Percentiles rank a stretch among this genome's conserved stretches.
Conservation (phyloP, 164 flowering plant genomes). For the Annona cherimola region DNA sequence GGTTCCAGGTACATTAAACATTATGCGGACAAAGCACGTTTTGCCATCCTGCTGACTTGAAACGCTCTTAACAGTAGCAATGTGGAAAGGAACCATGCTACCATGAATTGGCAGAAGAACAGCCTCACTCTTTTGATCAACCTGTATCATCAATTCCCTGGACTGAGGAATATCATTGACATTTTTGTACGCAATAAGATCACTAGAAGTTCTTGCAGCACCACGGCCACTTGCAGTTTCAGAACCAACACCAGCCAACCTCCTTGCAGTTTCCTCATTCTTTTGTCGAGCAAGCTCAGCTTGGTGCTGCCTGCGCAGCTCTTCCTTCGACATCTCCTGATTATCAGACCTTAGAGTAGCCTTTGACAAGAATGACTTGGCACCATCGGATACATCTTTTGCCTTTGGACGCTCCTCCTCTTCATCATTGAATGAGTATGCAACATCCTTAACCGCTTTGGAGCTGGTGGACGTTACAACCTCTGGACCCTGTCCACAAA, state of each 20-base stretch:
- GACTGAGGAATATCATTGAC: conserved; percentile 57
- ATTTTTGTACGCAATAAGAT: conserved; percentile 60
- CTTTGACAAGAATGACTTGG: conserved; percentile 32
- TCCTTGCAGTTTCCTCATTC: conserved; percentile 76
- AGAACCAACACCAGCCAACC: conserved; percentile 65
- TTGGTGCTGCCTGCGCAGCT: conserved; percentile 71
- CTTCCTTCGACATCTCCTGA: conserved; percentile 71
- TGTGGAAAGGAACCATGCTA: conserved; percentile 77
- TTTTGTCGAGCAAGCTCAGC: conserved; percentile 82
- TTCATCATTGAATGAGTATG: conserved; percentile 57
- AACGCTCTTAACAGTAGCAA: conserved; percentile 63
- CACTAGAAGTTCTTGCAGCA: conserved; percentile 28
- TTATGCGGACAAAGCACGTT: conserved; percentile 63
- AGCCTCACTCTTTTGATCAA: conserved; percentile 81
- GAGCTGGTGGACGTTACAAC: conserved; percentile 50
- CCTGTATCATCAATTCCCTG: conserved; percentile 61
- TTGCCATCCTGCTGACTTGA: conserved; percentile 53
- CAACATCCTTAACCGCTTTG: conserved; percentile 61
- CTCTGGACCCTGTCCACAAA: conserved; percentile 20
- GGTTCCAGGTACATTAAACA: conserved; percentile 76
- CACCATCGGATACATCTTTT: conserved; percentile 26
- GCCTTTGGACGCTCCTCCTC: conserved; percentile 42
- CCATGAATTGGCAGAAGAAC: conserved; percentile 72
- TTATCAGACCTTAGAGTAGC: conserved; percentile 66
- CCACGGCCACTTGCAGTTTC: conserved; percentile 26